Base-by-base conservation (phyloP, 257 asterid species). In the Solanum phureja region DNA sequence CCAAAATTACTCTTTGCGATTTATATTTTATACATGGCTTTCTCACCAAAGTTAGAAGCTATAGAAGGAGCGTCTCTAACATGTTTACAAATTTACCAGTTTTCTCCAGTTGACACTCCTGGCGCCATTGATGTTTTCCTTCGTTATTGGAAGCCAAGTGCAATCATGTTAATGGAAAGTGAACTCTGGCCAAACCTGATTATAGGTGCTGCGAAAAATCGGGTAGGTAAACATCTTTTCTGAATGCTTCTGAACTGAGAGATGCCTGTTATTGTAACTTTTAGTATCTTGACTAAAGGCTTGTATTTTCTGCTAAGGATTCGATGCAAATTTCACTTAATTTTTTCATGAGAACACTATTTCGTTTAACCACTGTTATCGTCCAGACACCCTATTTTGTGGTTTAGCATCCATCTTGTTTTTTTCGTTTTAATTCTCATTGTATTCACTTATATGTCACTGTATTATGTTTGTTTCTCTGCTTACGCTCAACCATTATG, bases 141-240 rank as follows among this genome's bases (percentile, higher is more conserved):
- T 89, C 84, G 85, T 83, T 93, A 93, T 85, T 97, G 99, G 99
- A 95, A 92, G 91, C 99, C 99, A 86, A 91, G 88, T 89, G 95
- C 94, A 86, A 91, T 95, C 88, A 84, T 97, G 87, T 94, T 97
- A 40, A 91, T 97, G 91, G 99, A 97, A 91, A 97, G 95, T 88
- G 98, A 97, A 90, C 90, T 97, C 84, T 97, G 98, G 98, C 99
- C 99, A 49, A 97, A 95, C 93, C 96, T 97, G 91, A 90, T 97
- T 24, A 94, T 95, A 92, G 90, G 93, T 71, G 98, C 98, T 88
- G 94, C 96, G 81, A 91, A 90, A 88, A 88, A 91, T 86, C 93
- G 95, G 75, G 98, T 95, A 91, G 91, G 95, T 88, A 58, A 85
- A 81, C 42, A 27, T 81, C 60, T 46, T 42, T 81, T 16, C 85